Conservation (phyloP, 106 monocot genomes). For the Dioscorea zingiberensis region DNA sequence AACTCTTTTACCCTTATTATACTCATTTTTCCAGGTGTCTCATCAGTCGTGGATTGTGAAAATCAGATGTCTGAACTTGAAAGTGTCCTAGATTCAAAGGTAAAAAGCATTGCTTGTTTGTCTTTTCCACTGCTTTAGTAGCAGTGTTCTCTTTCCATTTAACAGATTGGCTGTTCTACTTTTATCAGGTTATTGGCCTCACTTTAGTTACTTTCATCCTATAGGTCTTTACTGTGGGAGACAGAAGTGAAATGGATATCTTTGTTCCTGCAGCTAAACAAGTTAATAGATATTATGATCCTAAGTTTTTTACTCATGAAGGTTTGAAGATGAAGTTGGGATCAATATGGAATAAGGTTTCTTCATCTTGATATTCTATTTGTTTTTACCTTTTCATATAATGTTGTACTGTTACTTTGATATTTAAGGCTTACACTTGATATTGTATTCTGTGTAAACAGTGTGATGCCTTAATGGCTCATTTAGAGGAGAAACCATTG, state of each 20-base stretch:
- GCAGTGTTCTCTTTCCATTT: too few species aligned
- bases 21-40: constrained; percentile 39
- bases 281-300: constrained; percentile 63
- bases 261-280: constrained; percentile 55
- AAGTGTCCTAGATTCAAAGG: constrained; percentile 75
- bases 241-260: constrained; percentile 60
- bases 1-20: background rate
- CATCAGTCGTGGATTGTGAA: constrained; percentile 66
- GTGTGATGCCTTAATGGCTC: constrained; percentile 40
- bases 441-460: constrained; percentile 11
- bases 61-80: constrained; percentile 69
- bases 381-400: background rate
- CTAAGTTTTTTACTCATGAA: constrained; percentile 27
- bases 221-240: constrained; percentile 64
- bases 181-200: background rate
- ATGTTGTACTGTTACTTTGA: constrained; percentile 3
- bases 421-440: too few species aligned
- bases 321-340: constrained; percentile 37
- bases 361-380: background rate
- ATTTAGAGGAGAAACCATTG: constrained; percentile 18
- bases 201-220: constrained; percentile 2
- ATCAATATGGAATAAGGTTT: constrained; percentile 42
- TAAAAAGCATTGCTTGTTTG: constrained; percentile 8
- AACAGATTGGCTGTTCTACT: background rate
- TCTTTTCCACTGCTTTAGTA: background rate